Evolutionary conservation across 2,329 filamentous ascomycete genomes (phyloP).

Genomic region (Monosporascus cannonballus): DNA sequence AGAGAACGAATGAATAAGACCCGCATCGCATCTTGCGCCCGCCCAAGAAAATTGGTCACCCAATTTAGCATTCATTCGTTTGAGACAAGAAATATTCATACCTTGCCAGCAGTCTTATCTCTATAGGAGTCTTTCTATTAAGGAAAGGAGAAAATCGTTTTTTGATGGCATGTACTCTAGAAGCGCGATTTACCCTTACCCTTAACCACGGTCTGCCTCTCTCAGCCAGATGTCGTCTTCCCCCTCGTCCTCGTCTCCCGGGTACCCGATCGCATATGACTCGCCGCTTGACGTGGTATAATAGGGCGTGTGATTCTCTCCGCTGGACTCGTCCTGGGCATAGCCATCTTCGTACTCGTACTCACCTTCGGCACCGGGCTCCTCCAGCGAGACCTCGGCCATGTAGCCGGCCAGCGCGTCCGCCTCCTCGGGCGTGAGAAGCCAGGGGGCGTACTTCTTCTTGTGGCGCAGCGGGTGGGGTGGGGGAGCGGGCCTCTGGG

Average conservation of each 20-base stretch:
- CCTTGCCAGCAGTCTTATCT: no score
- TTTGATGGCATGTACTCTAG: background rate
- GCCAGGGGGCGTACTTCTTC: background rate
- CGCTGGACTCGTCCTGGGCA: background rate
- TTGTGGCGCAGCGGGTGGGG: background rate
- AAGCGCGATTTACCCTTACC: background rate
- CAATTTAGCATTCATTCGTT: no score
- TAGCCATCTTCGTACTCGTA: background rate
- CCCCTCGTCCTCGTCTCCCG: background rate
- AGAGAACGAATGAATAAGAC: no score
- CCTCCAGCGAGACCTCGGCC: background rate
- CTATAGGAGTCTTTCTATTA: no score
- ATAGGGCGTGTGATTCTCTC: background rate
- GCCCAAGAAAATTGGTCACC: no score
- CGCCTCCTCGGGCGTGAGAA: background rate
- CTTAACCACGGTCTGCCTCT: constrained; percentile 7
- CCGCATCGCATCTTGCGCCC: no score
- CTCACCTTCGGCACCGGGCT: background rate
- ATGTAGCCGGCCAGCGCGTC: background rate
- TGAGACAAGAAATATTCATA: no score
- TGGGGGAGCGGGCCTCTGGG: background rate
- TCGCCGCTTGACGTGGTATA: background rate
- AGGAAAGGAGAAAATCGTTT: no score
- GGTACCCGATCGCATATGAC: background rate
- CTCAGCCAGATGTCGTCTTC: constrained; percentile 15